Conservation (phyloP, 805 yeast species). For the Saturnispora serradocipensis region DNA sequence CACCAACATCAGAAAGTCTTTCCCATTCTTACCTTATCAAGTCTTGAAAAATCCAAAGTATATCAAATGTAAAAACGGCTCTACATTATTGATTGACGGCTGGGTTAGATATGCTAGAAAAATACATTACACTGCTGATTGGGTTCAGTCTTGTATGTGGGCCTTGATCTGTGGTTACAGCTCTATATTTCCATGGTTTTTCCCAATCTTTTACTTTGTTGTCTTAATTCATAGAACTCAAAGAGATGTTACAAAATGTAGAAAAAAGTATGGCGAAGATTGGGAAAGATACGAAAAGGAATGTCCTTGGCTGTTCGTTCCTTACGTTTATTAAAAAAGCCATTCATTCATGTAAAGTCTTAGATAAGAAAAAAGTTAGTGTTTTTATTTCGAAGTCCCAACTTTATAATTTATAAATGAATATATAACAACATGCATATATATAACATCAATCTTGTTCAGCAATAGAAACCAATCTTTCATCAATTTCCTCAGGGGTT, state of each 20-base stretch:
- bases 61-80: conserved; percentile 78
- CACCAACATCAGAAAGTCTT: conserved; percentile 63
- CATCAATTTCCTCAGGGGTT: conserved; percentile 84
- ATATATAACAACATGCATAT: background rate
- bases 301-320: conserved; percentile 90
- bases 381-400: background rate
- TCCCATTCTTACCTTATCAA: conserved; percentile 88
- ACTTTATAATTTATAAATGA: background rate
- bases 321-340: conserved; percentile 51
- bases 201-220: conserved; percentile 81
- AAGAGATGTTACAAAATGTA: conserved; percentile 83
- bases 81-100: conserved; percentile 80
- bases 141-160: conserved; percentile 83
- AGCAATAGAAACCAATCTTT: conserved; percentile 86
- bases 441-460: conserved; percentile 65
- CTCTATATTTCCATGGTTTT: conserved; percentile 93
- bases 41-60: conserved; percentile 76
- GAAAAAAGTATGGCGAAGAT: conserved; percentile 83
- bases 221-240: conserved; percentile 83
- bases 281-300: conserved; percentile 80
- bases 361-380: background rate
- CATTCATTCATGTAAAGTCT: background rate
- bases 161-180: conserved; percentile 81
- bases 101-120: conserved; percentile 94
- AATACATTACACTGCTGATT: conserved; percentile 92